Conservation (phyloP, 176 grass and related monocot species). For the barley (Hordeum vulgare) region DNA sequence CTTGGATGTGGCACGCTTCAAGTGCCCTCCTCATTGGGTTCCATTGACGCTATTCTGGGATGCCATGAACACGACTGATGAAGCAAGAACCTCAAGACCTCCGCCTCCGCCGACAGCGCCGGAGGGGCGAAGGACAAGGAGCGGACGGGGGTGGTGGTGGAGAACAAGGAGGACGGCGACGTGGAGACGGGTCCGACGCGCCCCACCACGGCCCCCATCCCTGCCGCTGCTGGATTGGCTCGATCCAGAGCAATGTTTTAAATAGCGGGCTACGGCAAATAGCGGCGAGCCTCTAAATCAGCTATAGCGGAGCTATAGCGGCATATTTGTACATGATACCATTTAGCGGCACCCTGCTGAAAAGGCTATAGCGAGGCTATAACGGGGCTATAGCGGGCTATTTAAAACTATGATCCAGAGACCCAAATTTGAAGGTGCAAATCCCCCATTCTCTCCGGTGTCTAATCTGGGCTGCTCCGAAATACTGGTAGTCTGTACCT, state of each 20-base stretch:
- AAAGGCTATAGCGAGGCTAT: no score
- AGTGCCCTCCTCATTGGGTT: constrained; percentile 94
- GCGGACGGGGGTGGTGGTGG: constrained; percentile 24
- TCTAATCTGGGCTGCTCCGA: not conserved
- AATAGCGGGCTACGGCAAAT: no score
- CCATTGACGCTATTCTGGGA: constrained; percentile 80
- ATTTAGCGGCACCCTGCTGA: no score
- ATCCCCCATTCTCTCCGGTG: not conserved
- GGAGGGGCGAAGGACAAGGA: not conserved
- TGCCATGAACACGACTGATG: constrained; percentile 83
- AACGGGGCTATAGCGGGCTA: no score
- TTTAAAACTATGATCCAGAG: no score
- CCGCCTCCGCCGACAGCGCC: not conserved
- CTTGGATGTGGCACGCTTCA: constrained; percentile 91
- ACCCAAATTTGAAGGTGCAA: not conserved
- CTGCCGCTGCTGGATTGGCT: no score
- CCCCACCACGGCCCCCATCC: not conserved
- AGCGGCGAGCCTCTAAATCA: no score
- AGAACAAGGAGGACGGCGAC: constrained; percentile 56
- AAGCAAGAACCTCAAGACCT: constrained; percentile 47
- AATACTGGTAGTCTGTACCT: not conserved
- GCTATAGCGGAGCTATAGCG: no score
- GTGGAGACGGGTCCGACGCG: constrained; percentile 14
- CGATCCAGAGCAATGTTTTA: no score
- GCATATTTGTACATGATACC: no score